Conservation (phyloP, 2,329 filamentous ascomycete genomes). For the Talaromyces piceae region DNA sequence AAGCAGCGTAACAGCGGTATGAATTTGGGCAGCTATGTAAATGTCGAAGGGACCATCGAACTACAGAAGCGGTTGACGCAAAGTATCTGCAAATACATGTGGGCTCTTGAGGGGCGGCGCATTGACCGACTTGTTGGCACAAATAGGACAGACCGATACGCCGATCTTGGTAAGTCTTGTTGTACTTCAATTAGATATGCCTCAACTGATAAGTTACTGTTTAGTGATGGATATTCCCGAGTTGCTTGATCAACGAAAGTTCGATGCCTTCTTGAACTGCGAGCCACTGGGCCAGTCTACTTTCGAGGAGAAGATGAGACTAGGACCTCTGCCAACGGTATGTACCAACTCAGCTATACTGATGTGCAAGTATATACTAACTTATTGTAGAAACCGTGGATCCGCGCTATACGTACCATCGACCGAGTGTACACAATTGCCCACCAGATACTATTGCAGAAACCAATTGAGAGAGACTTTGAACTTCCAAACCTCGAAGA, state of each 20-base stretch:
- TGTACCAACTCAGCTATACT: conserved; percentile 7
- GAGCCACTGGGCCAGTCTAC: conserved; percentile 26
- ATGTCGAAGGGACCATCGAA: conserved; percentile 36
- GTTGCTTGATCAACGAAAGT: conserved; percentile 29
- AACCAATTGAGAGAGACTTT: conserved; percentile 20
- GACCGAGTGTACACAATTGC: conserved; percentile 30
- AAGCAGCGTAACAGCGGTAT: conserved; percentile 32
- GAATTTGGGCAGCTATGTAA: conserved; percentile 36
- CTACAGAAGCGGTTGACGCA: conserved; percentile 31
- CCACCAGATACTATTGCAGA: conserved; percentile 24
- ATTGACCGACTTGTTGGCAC: conserved; percentile 34
- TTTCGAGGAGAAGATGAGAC: conserved; percentile 32
- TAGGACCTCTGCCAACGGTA: conserved; percentile 33
- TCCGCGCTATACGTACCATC: conserved; percentile 26
- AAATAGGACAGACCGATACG: conserved; percentile 27
- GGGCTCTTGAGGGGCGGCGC: conserved; percentile 35
- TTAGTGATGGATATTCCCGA: conserved; percentile 25
- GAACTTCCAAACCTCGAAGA: conserved; percentile 23
- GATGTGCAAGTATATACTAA: conserved; percentile 18
- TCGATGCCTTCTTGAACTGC: conserved; percentile 35
- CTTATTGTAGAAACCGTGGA: conserved; percentile 25
- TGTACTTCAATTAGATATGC: not conserved
- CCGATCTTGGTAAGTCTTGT: conserved; percentile 29
- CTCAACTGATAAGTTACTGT: not conserved
- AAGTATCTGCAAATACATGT: conserved; percentile 37